Evolutionary conservation across 2,329 filamentous ascomycete species (phyloP).

Genomic region (Penicillium thymicola): DNA sequence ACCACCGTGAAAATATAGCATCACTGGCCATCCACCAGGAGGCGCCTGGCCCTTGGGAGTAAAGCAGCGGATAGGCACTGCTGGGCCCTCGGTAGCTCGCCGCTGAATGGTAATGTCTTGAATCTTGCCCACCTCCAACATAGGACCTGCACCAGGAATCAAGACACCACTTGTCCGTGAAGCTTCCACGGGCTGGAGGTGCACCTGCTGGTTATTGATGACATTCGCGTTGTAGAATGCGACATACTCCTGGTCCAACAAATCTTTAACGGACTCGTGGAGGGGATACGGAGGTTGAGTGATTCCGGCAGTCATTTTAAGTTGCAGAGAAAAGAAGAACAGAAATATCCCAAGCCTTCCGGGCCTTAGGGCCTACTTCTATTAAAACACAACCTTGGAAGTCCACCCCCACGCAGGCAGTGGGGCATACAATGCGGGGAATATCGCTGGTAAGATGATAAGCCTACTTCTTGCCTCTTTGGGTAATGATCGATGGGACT

Average conservation of each 20-base stretch:
- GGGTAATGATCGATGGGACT: background rate
- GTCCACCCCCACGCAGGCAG: background rate
- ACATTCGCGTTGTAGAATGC: constrained; percentile 54
- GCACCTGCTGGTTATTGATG: constrained; percentile 52
- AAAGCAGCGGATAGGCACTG: constrained; percentile 51
- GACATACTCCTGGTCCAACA: constrained; percentile 51
- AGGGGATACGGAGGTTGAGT: constrained; percentile 47
- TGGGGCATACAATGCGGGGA: constrained; percentile 3
- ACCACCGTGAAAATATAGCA: constrained; percentile 58
- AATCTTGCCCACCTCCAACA: constrained; percentile 48
- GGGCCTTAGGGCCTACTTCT: background rate
- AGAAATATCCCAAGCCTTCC: background rate
- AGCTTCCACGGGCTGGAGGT: constrained; percentile 52
- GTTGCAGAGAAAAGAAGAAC: background rate
- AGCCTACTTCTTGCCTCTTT: background rate
- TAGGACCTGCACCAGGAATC: constrained; percentile 52
- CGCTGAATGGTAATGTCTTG: constrained; percentile 46
- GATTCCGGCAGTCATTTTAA: constrained; percentile 10
- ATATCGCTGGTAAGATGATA: background rate
- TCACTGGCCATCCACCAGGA: constrained; percentile 52
- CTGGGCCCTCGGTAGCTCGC: constrained; percentile 47
- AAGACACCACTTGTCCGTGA: constrained; percentile 52
- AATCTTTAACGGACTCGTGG: constrained; percentile 46
- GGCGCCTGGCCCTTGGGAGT: constrained; percentile 48
- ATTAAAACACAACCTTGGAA: background rate